phyloP scores from a whole-genome alignment of 2,329 filamentous ascomycete species.

The Calonectria naviculata region DNA sequence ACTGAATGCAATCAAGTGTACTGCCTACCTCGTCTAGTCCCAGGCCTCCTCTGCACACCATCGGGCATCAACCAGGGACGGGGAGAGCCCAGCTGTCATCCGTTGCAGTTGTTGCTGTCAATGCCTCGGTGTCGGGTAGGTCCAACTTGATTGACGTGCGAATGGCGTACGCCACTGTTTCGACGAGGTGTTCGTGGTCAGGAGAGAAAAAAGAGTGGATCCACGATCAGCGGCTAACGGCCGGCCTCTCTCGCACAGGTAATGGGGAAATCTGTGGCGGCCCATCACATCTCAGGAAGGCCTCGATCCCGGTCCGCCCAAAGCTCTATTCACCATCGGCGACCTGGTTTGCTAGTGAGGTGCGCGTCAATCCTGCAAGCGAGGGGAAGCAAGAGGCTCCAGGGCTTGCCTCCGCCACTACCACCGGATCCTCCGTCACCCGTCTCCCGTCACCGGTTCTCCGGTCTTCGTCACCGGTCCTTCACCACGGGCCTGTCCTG shows the following conservation, averaged over 20 bases:
- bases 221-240: neutral
- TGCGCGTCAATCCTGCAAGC: neutral
- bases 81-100: neutral
- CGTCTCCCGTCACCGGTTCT: neutral
- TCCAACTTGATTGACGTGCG: neutral
- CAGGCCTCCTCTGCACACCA: neutral
- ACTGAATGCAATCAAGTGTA: neutral
- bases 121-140: neutral
- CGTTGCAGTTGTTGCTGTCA: neutral
- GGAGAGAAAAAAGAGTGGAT: neutral
- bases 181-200: neutral
- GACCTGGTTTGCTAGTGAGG: neutral
- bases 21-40: neutral
- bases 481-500: neutral
- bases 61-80: neutral
- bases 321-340: neutral
- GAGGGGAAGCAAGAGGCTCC: neutral
- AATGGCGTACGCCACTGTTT: neutral
- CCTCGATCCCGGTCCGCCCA: neutral
- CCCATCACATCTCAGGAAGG: neutral
- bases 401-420: neutral
- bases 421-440: neutral
- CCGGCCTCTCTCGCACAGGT: neutral
- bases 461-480: neutral
- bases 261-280: neutral